Base-by-base conservation (phyloP, 1,284 basidiomycete species). In the Heterobasidion annosum region DNA sequence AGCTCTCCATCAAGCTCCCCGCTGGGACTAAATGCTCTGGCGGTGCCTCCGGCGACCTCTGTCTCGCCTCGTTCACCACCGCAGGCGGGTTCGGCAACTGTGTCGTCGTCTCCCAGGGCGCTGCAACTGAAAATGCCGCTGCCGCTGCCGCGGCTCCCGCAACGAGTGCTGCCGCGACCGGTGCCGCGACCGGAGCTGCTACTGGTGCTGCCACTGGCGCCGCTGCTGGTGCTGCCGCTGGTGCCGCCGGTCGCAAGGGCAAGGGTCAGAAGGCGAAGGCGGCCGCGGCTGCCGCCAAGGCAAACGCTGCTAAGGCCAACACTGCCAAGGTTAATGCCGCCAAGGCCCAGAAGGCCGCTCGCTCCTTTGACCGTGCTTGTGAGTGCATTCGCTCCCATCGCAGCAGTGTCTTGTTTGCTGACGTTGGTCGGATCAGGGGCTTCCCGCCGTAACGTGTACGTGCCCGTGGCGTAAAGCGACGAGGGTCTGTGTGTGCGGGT, bases 21-120 rank as follows among this genome's bases (percentile, higher is more conserved):
- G 65, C 72, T 35, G 73, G 73, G 3, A 76, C 71, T 5, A 67
- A 62, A 44, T 79, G 77, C 62, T 71, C 73, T 9, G 77, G 76
- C 51, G 77, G 76, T 33, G 56, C 62, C 15, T 54, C 61, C n/a
- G 64, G 66, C 1, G 69, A 75, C 56, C 63, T 66, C 43, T 79
- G 76, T 58, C 65, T 78, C 55, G 71, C 73, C 64, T 70, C 70
- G 12, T 71, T 75, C 57, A 70, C 64, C 51, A 69, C 70, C 25
- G 60, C 66, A 48, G 66, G 66, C 15, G 72, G 72, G 16, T 77
- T 77, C 58, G 76, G 75, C 54, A 76, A 75, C 59, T 78, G 75
- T 56, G 68, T 73, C 12, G 32, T 43, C 19, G 48, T 43, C 19
- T 50, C 48, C 12, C 37, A 50, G 15, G 47, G 16, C 15, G 40